Evolutionary conservation across 2,329 filamentous ascomycete species (phyloP), one percentile per base, ranked within the genome.

Genomic region (Eutypella sp.): DNA sequence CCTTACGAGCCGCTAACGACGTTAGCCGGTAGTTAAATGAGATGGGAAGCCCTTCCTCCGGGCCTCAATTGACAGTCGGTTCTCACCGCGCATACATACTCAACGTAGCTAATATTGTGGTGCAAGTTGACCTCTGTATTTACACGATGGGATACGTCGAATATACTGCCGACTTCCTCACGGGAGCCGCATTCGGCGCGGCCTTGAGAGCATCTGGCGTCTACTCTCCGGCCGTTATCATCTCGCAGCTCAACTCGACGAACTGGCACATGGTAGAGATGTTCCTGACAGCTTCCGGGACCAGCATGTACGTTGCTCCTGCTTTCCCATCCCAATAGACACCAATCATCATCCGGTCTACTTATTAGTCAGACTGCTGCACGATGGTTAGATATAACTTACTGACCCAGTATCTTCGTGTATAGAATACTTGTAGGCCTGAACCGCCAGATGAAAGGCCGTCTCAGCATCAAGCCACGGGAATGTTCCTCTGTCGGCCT

Each of bases 261-360:
- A 75, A 83, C 57, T 85, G 77, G 63, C 80, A 82, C 59, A 86
- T 87, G 82, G 59, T 83, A 24, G 75, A 84, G 62, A 72, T 74
- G 9, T 86, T 87, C 55, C 63, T 86, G 4, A 72, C 77, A 2
- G 84, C 82, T 3, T 79, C 79, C 9, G 81, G 78, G 22, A 73
- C 70, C 53, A 84, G 79, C 64, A 75, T 77, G 78, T 84, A 71
- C 61, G 79, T 67, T 37, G 27, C 47, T 24, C 22, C 22, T 43
- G 43, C 34, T 5, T 50, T 36, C 33, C 27, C 49, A 20, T 25
- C 15, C 40, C 11, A 38, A 29, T 10, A 20, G 38, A 40, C 23
- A 25, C 16, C 29, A 33, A n/a, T 33, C 25, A 29, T 29, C 8
- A 29, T 29, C 13, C 13, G 7, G 13, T n/a, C 29, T 6, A 33